Percentiles rank a stretch among this genome's conserved stretches.
Evolutionary conservation across 768 basidiomycete species (phyloP).

Genomic region (Naganishia friedmannii): DNA sequence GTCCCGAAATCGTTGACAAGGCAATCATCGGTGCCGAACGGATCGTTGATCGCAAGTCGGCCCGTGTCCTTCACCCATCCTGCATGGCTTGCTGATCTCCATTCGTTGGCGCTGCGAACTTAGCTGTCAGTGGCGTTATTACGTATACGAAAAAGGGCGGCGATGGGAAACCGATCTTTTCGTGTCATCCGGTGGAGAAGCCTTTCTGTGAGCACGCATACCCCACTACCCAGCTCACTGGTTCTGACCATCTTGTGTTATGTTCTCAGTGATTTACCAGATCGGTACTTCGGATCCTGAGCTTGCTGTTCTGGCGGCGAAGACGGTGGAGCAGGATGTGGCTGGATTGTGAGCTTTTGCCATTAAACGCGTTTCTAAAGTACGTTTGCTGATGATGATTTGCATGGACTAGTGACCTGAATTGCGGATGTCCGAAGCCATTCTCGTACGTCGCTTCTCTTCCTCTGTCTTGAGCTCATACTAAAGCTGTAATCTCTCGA

Average conservation of each 20-base stretch:
- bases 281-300: slow-evolving; percentile 86
- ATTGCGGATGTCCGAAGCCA: slow-evolving; percentile 95
- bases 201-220: slow-evolving; percentile 59
- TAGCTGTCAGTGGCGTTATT: slow-evolving; percentile 80
- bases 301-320: slow-evolving; percentile 87
- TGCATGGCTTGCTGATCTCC: not conserved
- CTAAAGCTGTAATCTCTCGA: slow-evolving; percentile 19
- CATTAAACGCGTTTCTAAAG: not conserved
- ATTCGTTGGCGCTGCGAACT: not conserved
- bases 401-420: slow-evolving; percentile 63
- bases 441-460: slow-evolving; percentile 62
- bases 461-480: not conserved
- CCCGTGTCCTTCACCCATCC: not conserved
- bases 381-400: not conserved
- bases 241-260: not conserved
- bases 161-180: slow-evolving; percentile 75
- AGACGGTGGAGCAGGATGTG: slow-evolving; percentile 78
- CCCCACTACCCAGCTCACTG: not conserved
- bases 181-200: slow-evolving; percentile 90
- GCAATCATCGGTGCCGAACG: slow-evolving; percentile 83
- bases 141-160: slow-evolving; percentile 69
- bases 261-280: slow-evolving; percentile 73
- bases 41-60: slow-evolving; percentile 74
- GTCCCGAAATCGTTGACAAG: slow-evolving; percentile 93
- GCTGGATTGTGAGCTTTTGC: slow-evolving; percentile 58